A percentile compares a stretch with the other conserved stretches of the same genome.
Evolutionary conservation across 345 rosid genomes (phyloP).

Genomic region (Hibiscus tridactylites): DNA sequence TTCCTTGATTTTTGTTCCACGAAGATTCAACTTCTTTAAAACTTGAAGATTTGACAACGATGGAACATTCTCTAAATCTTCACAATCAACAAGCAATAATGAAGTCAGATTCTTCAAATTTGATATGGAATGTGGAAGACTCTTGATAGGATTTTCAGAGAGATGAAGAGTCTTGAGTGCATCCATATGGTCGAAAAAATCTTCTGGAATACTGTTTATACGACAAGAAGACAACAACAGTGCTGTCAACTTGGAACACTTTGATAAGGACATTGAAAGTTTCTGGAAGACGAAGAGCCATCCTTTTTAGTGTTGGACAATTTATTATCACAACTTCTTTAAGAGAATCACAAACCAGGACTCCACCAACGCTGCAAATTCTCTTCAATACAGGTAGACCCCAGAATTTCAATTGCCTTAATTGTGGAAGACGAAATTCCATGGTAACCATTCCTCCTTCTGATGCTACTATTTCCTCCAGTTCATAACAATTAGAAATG

Average conservation of each 20-base stretch:
- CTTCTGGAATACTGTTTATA: neutral
- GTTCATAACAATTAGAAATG: no score
- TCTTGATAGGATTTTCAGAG: neutral
- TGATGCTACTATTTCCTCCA: neutral
- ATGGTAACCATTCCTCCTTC: neutral
- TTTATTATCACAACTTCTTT: fast-evolving
- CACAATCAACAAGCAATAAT: neutral
- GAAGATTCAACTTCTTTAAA: neutral
- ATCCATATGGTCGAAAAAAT: neutral
- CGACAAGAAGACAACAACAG: neutral
- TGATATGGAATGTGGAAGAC: neutral
- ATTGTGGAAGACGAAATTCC: neutral
- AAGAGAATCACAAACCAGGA: conserved; percentile 5
- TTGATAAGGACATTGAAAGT: no score
- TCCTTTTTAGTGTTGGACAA: neutral
- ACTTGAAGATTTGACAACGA: neutral
- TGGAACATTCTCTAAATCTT: neutral
- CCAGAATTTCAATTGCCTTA: neutral
- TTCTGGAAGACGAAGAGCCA: no score
- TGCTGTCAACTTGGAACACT: conserved; percentile 1
- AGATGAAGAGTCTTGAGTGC: neutral
- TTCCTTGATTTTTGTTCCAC: neutral
- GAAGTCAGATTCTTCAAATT: neutral
- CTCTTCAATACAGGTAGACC: neutral
- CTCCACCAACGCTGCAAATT: neutral